These are phyloP conservation scores for Cladophialophora chaetospira DNA, from an alignment of 2,329 filamentous ascomycete genomes.

Conservation along the genomic window DNA sequence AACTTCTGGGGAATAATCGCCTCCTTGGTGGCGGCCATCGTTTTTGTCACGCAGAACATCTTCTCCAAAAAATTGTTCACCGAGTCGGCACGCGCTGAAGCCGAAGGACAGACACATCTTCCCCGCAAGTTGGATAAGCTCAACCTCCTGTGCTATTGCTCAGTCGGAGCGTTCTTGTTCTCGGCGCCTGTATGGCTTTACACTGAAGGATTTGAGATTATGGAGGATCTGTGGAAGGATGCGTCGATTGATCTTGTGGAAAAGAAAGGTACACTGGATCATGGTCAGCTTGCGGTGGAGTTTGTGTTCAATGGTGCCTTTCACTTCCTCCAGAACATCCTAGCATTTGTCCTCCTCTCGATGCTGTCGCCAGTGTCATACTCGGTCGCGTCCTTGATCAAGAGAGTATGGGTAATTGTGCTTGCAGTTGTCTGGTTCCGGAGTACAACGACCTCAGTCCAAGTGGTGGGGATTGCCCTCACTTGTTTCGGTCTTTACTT, in stretches of 20 bases:
- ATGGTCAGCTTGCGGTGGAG: slow-evolving; percentile 68
- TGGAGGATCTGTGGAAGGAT: slow-evolving; percentile 77
- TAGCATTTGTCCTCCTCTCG: slow-evolving; percentile 88
- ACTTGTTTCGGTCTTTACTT: slow-evolving; percentile 93
- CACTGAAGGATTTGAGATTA: slow-evolving; percentile 77
- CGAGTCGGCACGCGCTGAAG: slow-evolving; percentile 81
- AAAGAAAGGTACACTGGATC: slow-evolving; percentile 71
- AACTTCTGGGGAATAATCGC: slow-evolving; percentile 89
- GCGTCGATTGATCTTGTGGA: slow-evolving; percentile 76
- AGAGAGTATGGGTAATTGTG: slow-evolving; percentile 94
- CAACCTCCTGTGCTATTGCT: slow-evolving; percentile 96
- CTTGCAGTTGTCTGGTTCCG: slow-evolving; percentile 97
- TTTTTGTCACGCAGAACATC: slow-evolving; percentile 98
- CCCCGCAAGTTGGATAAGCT: slow-evolving; percentile 90
- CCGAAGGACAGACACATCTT: slow-evolving; percentile 64
- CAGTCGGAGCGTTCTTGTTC: slow-evolving; percentile 83
- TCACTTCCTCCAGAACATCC: slow-evolving; percentile 93
- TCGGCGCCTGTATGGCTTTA: slow-evolving; percentile 92
- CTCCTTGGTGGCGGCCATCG: slow-evolving; percentile 83
- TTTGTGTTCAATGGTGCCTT: slow-evolving; percentile 97
- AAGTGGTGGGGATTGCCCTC: slow-evolving; percentile 80
- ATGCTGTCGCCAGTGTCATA: slow-evolving; percentile 97
- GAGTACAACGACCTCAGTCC: slow-evolving; percentile 78
- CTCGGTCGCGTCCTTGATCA: slow-evolving; percentile 92
- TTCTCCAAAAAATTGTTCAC: slow-evolving; percentile 98